phyloP scores from a whole-genome alignment of 2,329 filamentous ascomycete genomes.

The Claviceps sp. region DNA sequence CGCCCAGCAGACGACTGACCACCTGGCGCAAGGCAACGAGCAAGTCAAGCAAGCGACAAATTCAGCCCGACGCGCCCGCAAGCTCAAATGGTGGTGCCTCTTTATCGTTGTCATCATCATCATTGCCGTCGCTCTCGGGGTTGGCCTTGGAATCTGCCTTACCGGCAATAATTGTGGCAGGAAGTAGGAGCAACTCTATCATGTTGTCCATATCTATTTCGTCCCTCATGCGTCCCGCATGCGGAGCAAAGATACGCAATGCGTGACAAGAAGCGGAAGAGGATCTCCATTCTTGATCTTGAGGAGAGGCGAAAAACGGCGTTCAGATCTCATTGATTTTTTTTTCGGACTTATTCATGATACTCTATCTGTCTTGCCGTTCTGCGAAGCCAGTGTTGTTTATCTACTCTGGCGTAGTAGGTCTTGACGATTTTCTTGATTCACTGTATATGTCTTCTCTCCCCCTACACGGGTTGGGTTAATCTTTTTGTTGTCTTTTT shows the following conservation, averaged over 20 bases:
- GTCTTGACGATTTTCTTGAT: not conserved
- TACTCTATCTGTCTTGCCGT: not conserved
- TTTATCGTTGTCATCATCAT: conserved; percentile 46
- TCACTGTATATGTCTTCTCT: not conserved
- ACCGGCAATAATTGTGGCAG: conserved; percentile 11
- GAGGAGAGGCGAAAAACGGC: not conserved
- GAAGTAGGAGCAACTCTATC: not conserved
- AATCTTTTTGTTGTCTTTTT: not conserved
- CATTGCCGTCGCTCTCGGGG: conserved; percentile 38
- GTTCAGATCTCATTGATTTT: not conserved
- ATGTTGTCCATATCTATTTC: not conserved
- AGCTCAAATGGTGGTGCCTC: conserved; percentile 73
- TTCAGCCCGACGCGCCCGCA: conserved; percentile 52
- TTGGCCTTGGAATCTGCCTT: conserved; percentile 38
- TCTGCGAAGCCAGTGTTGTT: not conserved
- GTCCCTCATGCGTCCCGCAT: not conserved
- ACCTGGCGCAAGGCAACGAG: conserved; percentile 55
- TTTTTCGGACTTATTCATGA: not conserved
- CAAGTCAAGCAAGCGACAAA: conserved; percentile 57
- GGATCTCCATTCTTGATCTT: not conserved
- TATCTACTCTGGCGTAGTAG: not conserved
- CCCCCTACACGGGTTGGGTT: not conserved
- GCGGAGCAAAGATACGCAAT: not conserved
- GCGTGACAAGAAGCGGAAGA: not conserved
- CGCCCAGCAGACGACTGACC: conserved; percentile 49